Evolutionary conservation across 495 filamentous ascomycete species (phyloP).

Genomic region (Cercophora scortea): DNA sequence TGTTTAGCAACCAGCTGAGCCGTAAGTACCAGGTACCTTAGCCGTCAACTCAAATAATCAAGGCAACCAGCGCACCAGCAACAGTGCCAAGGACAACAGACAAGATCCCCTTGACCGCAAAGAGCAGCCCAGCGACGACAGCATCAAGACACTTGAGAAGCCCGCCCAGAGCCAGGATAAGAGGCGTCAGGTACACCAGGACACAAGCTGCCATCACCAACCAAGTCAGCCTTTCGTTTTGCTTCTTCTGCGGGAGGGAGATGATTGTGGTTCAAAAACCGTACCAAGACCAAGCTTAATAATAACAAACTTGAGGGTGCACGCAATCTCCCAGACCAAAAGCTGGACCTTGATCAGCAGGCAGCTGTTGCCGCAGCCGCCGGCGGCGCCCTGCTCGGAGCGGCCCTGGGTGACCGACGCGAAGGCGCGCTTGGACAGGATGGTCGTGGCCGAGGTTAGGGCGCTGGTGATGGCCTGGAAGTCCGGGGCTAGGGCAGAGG

Average conservation of each 20-base stretch:
- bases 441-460: conserved; percentile 16
- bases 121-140: conserved; percentile 24
- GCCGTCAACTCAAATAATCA: conserved; percentile 6
- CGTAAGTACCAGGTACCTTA: too few relatives aligned
- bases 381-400: conserved; percentile 1
- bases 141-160: conserved; percentile 26
- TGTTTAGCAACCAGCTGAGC: too few relatives aligned
- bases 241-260: background rate
- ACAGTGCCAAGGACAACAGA: conserved; percentile 23
- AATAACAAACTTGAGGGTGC: conserved; percentile 26
- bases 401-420: background rate
- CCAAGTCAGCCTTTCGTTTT: too few relatives aligned
- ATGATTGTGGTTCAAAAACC: conserved; percentile 2
- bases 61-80: conserved; percentile 21
- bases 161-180: conserved; percentile 24
- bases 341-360: conserved; percentile 20
- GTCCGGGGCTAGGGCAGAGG: conserved; percentile 23
- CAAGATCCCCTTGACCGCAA: conserved; percentile 24
- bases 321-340: conserved; percentile 27
- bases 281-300: conserved; percentile 32
- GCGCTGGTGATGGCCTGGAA: conserved; percentile 25
- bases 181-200: conserved; percentile 23
- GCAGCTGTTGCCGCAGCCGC: conserved; percentile 9
- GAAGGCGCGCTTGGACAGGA: conserved; percentile 24
- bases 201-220: conserved; percentile 15